Evolutionary conservation across 2,329 filamentous ascomycete species (phyloP).

Genomic region (Blastomyces parvus): DNA sequence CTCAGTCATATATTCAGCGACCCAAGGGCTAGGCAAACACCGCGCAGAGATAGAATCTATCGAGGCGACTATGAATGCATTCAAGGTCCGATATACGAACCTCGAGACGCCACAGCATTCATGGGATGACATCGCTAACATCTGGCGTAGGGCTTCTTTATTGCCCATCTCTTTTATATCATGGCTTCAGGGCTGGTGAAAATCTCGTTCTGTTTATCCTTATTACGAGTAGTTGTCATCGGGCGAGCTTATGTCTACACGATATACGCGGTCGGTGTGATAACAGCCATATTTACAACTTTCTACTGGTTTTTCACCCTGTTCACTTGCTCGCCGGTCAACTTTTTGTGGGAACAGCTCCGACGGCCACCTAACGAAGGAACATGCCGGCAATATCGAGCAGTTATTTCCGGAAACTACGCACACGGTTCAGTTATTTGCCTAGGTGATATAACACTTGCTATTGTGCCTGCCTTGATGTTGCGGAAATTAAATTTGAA

Average conservation of each 20-base stretch:
- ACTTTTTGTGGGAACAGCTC: slow-evolving; percentile 3
- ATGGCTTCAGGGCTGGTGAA: background rate
- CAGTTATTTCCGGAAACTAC: background rate
- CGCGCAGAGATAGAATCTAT: background rate
- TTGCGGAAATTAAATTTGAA: slow-evolving; percentile 1
- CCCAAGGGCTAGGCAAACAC: background rate
- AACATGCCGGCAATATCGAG: background rate
- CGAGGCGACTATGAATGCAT: background rate
- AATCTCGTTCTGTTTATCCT: background rate
- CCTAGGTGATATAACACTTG: background rate
- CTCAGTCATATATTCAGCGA: background rate
- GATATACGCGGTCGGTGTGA: background rate
- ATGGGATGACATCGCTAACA: background rate
- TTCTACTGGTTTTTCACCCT: slow-evolving; percentile 4
- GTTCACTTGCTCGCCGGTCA: background rate
- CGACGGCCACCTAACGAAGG: background rate
- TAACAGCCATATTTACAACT: background rate
- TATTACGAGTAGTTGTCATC: background rate
- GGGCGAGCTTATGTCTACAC: background rate
- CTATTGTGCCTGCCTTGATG: background rate
- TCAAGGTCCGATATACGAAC: background rate
- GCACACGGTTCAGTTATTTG: background rate
- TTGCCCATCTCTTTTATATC: background rate
- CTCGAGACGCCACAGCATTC: background rate
- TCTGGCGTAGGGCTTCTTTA: background rate